phyloP scores from a whole-genome alignment of 768 basidiomycete species.

The Favolaschia claudopus region DNA sequence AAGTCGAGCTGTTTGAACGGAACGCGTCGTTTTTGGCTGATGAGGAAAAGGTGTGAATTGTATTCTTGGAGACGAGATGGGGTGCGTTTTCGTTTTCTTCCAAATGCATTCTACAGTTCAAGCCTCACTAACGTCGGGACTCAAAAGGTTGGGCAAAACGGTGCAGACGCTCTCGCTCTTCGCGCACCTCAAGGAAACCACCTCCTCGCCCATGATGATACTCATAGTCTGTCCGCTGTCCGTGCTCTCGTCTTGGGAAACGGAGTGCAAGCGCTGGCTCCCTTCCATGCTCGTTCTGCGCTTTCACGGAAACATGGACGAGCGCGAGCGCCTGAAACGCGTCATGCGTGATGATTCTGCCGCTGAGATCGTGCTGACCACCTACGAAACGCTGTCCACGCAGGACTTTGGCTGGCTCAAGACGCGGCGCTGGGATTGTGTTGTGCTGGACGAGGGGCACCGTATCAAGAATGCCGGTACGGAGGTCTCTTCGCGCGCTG shows the following conservation, averaged over 20 bases:
- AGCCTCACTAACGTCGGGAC: constrained; percentile 44
- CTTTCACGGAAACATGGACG: constrained; percentile 64
- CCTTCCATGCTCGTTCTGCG: constrained; percentile 61
- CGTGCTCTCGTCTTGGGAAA: constrained; percentile 66
- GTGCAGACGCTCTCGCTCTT: constrained; percentile 72
- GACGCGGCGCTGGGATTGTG: constrained; percentile 61
- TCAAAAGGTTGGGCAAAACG: constrained; percentile 66
- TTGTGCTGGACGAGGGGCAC: constrained; percentile 74
- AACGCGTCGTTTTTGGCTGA: neutral
- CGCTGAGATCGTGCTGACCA: constrained; percentile 69
- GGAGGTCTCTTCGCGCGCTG: constrained; percentile 58
- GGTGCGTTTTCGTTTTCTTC: constrained; percentile 13
- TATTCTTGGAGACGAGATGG: constrained; percentile 75
- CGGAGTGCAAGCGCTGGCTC: constrained; percentile 63
- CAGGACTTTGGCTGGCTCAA: constrained; percentile 67
- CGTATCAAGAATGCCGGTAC: constrained; percentile 75
- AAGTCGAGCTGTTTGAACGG: constrained; percentile 12
- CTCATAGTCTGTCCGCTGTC: constrained; percentile 79
- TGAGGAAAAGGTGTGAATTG: constrained; percentile 62
- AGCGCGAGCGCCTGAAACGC: constrained; percentile 63
- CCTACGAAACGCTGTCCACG: constrained; percentile 69
- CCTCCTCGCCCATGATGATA: constrained; percentile 57
- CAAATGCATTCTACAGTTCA: neutral
- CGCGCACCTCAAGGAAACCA: constrained; percentile 68
- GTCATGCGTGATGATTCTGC: constrained; percentile 48